Conservation (phyloP, 1,284 basidiomycete genomes). For the Caloboletus inedulis region DNA sequence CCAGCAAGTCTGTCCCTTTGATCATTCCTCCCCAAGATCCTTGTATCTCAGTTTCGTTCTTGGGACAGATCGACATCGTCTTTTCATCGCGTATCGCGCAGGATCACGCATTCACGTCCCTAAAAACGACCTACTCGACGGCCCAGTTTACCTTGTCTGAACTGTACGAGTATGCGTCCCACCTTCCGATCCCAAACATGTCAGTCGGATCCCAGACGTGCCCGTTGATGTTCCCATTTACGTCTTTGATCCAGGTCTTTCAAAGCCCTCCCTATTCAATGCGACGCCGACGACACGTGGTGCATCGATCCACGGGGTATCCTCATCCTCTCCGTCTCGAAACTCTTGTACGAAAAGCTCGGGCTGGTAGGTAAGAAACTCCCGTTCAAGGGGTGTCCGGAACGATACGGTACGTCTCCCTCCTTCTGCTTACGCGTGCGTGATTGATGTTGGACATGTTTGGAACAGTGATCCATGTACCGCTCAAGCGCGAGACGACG, state of each 20-base stretch:
- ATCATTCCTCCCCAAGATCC: background rate
- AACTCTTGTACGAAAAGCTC: slow-evolving; percentile 53
- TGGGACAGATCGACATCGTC: slow-evolving; percentile 51
- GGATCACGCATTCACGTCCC: slow-evolving; percentile 36
- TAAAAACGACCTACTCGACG: slow-evolving; percentile 43
- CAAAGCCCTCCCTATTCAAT: slow-evolving; percentile 35
- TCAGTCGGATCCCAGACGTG: slow-evolving; percentile 14
- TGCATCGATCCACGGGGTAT: slow-evolving; percentile 57
- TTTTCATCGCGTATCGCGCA: slow-evolving; percentile 42
- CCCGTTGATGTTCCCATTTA: background rate
- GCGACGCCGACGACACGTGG: slow-evolving; percentile 53
- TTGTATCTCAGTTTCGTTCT: slow-evolving; percentile 7
- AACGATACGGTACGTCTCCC: slow-evolving; percentile 47
- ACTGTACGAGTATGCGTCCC: slow-evolving; percentile 37
- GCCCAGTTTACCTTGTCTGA: slow-evolving; percentile 41
- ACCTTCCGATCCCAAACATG: slow-evolving; percentile 7
- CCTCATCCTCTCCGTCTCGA: slow-evolving; percentile 52
- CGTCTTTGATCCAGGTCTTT: slow-evolving; percentile 33
- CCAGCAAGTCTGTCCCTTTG: slow-evolving; percentile 41
- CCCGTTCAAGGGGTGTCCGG: slow-evolving; percentile 45
- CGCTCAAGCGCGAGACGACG: slow-evolving; percentile 37
- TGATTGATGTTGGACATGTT: background rate
- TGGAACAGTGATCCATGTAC: slow-evolving; percentile 40
- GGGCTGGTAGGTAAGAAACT: slow-evolving; percentile 53
- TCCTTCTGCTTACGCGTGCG: background rate